Base-by-base conservation (phyloP, 2,329 filamentous ascomycete genomes). In the Diaporthe ilicicola region DNA sequence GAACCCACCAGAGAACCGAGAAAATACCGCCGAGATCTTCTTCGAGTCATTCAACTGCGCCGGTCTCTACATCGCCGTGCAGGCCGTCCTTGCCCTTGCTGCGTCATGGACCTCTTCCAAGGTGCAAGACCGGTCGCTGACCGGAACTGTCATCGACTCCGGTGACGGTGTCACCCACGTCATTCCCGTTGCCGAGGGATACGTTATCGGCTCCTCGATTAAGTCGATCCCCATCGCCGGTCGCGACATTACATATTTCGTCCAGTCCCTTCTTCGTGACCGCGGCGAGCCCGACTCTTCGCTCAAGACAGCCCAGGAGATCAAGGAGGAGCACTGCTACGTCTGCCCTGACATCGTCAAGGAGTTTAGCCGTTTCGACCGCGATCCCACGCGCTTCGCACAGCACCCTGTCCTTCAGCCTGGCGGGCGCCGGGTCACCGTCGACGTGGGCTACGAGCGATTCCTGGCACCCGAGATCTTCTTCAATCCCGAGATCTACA, bases 1-100 rank as follows among this genome's bases (percentile, higher is more conserved):
- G 79, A 99, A 99, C 83, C 96, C 96, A 44, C 96, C 96, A 34
- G 96, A 99, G 85, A 98, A 99, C 84, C 94, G 96, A 80, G 96
- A 99, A 84, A 98, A 97, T 82, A 98, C 96, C 32, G 96, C 96
- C 82, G 96, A 99, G 82, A 99, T 99, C 84, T 98, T 99, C 90
- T 99, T 99, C 85, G 96, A 99, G 81, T 98, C 96, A 4, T 99
- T 99, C 88, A 99, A 99, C 85, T 98, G 96, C 82, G 95, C 96
- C 71, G 96, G 96, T 84, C 91, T 99, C 75, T 99, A 99, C 84
- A 99, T 99, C 81, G 96, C 96, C 56, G 96, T 99, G 17, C 96
- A 99, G 84, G 96, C 96, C 39, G 96, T 99, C 27, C 91, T 99
- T 69, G 96, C 97, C 19, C 90, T 99, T 55, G 96, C 96, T 54